These are phyloP conservation scores for Podospora sp. DNA, from an alignment of 495 filamentous ascomycete species.

Conservation along the genomic window DNA sequence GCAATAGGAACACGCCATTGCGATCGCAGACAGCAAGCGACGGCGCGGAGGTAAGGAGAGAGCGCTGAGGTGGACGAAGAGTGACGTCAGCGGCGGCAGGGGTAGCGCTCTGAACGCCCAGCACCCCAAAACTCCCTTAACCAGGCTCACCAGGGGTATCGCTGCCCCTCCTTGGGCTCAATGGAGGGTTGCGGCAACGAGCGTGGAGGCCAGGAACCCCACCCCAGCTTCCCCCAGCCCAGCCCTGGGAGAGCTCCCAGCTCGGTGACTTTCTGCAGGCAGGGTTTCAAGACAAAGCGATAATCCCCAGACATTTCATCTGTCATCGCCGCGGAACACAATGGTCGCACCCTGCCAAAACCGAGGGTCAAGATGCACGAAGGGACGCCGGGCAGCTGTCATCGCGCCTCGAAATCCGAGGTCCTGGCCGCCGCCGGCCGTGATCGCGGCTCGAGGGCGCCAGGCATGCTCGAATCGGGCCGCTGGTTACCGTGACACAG, in stretches of 20 bases:
- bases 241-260: neutral
- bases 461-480: constrained; percentile 21
- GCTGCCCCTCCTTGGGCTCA: neutral
- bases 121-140: neutral
- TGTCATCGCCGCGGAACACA: neutral
- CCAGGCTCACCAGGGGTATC: neutral
- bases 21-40: neutral
- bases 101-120: neutral
- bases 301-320: constrained; percentile 4
- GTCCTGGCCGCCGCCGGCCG: neutral
- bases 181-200: neutral
- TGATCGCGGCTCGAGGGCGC: constrained; percentile 21
- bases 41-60: neutral
- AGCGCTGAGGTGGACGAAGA: neutral
- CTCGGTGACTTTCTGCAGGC: constrained; percentile 1
- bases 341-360: constrained; percentile 5
- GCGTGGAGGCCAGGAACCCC: neutral
- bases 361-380: constrained; percentile 9
- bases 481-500: constrained; percentile 9
- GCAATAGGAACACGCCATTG: neutral
- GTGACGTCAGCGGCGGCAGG: constrained; percentile 31
- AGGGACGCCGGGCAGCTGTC: constrained; percentile 21
- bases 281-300: constrained; percentile 13
- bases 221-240: neutral
- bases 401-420: neutral